Evolutionary conservation across 192 early-diverging fungal species (phyloP).

Genomic region (Phlyctochytrium planicorne): DNA sequence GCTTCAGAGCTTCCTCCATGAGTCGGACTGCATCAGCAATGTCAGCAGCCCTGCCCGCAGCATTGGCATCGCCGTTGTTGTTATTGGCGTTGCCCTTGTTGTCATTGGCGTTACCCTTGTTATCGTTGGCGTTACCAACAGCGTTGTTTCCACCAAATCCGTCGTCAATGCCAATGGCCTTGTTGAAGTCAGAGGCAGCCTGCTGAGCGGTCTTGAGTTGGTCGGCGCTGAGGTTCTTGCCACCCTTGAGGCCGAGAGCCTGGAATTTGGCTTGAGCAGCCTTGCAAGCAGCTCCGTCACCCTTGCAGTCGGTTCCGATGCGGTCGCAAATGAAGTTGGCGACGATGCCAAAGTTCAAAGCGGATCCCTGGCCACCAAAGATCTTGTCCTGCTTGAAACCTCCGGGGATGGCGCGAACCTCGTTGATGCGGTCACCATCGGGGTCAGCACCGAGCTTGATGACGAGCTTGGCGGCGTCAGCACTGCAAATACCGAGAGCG

Average conservation of each 20-base stretch:
- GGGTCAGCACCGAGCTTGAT: conserved; percentile 24
- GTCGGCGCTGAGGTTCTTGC: conserved; percentile 13
- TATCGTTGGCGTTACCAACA: not conserved
- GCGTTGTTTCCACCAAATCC: conserved; percentile 17
- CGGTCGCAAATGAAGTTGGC: conserved; percentile 39
- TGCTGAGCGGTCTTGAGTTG: conserved; percentile 2
- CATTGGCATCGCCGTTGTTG: not conserved
- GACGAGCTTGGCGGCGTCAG: conserved; percentile 12
- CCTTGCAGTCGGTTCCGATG: conserved; percentile 25
- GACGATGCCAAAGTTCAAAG: conserved; percentile 34
- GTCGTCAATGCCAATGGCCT: conserved; percentile 25
- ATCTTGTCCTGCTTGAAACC: not conserved
- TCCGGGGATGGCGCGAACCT: conserved; percentile 28
- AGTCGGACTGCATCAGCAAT: not conserved
- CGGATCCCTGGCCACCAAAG: conserved; percentile 30
- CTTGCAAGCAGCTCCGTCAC: conserved; percentile 20
- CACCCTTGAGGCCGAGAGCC: conserved; percentile 2
- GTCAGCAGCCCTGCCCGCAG: not conserved
- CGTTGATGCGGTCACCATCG: conserved; percentile 22
- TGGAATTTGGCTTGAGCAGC: not conserved
- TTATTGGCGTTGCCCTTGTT: not conserved
- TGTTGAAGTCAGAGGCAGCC: conserved; percentile 28
- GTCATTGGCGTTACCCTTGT: not conserved
- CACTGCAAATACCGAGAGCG: conserved; percentile 16
- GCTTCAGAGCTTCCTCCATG: not conserved